These are phyloP conservation scores for Rhizopogon vinicolor DNA, from an alignment of 768 basidiomycete species.

Conservation along the genomic window DNA sequence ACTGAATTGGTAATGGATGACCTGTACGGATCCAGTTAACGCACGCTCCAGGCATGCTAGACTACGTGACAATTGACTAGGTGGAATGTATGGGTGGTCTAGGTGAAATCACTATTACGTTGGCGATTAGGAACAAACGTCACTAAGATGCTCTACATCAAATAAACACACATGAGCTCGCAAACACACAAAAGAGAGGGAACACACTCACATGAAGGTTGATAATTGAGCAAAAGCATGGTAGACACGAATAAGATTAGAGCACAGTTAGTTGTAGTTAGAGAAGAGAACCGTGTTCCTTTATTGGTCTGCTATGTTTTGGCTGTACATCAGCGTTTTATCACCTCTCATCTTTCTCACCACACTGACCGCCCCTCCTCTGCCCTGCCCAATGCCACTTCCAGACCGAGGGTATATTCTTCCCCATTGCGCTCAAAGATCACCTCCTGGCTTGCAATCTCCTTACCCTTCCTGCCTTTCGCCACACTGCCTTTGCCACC, in stretches of 20 bases:
- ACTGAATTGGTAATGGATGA: too few relatives aligned
- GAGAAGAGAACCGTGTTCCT: too few relatives aligned
- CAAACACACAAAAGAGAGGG: neutral
- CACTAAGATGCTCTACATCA: neutral
- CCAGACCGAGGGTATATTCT: slow-evolving; percentile 24
- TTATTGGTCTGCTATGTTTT: neutral
- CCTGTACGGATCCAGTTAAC: neutral
- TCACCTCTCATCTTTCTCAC: slow-evolving; percentile 7
- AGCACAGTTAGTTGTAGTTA: neutral
- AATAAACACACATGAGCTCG: neutral
- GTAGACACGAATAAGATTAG: neutral
- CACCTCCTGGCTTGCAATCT: slow-evolving; percentile 14
- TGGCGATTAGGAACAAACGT: neutral
- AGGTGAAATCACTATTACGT: neutral
- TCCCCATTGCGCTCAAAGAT: slow-evolving; percentile 23
- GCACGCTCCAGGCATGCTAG: neutral
- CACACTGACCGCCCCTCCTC: slow-evolving; percentile 28
- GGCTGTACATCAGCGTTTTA: neutral
- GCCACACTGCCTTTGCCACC: neutral
- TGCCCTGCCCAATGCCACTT: slow-evolving; percentile 26
- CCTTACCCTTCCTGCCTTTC: neutral
- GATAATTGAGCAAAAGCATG: neutral
- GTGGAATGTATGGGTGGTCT: neutral
- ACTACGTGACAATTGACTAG: neutral
- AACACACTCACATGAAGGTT: neutral